A percentile compares a stretch with the other conserved stretches of the same genome.
Evolutionary conservation across 208 protist genomes (phyloP).

Genomic region (Trypanosoma platydactyli): DNA sequence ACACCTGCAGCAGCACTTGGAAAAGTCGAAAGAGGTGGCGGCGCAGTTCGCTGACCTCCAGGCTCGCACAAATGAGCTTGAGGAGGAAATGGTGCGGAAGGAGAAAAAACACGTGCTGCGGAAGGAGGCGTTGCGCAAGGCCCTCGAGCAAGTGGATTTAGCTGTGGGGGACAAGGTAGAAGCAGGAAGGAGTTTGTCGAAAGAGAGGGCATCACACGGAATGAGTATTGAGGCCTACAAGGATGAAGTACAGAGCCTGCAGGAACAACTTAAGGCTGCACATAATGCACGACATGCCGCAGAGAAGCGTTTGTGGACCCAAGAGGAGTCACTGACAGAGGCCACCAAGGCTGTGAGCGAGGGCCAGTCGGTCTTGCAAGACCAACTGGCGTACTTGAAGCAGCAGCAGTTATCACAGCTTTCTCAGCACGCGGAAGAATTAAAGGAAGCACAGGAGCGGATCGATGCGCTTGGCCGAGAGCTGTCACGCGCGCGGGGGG

Average conservation of each 20-base stretch:
- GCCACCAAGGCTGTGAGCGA: not conserved
- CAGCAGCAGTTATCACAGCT: not conserved
- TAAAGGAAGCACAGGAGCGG: conserved; percentile 1
- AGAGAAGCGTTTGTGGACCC: conserved; percentile 16
- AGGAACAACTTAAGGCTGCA: conserved; percentile 33
- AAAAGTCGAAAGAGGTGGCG: conserved; percentile 22
- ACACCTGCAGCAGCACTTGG: conserved; percentile 19
- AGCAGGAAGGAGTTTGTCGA: conserved; percentile 38
- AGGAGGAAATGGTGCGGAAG: conserved; percentile 29
- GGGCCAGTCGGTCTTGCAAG: conserved; percentile 1
- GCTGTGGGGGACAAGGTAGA: conserved; percentile 37
- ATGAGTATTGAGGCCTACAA: conserved; percentile 23
- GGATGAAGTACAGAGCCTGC: conserved; percentile 33
- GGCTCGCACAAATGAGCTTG: conserved; percentile 25
- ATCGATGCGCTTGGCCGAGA: conserved; percentile 3
- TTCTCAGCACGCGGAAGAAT: conserved; percentile 4
- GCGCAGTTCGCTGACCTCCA: conserved; percentile 17
- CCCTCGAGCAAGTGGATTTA: conserved; percentile 46
- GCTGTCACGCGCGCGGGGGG: not conserved
- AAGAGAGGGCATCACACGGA: conserved; percentile 18
- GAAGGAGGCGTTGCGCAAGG: conserved; percentile 39
- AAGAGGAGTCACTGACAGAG: conserved; percentile 8
- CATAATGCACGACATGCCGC: conserved; percentile 23
- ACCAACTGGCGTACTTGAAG: conserved; percentile 1
- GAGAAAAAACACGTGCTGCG: conserved; percentile 47